These are phyloP conservation scores for Fabrea salina DNA, from an alignment of 169 alveolate genomes.

Conservation along the genomic window DNA sequence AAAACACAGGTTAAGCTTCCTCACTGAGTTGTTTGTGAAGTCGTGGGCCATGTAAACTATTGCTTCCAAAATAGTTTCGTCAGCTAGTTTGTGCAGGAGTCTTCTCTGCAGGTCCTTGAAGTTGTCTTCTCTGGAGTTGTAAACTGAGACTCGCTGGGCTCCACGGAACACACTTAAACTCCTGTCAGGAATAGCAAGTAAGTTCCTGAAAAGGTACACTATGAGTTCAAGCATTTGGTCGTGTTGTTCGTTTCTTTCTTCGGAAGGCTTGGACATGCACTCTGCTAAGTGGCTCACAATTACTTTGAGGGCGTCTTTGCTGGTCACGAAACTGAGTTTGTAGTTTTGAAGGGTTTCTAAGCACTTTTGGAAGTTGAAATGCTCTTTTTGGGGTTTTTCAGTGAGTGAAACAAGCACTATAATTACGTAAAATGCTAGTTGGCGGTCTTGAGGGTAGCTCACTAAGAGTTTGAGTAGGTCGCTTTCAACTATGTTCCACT, in stretches of 20 bases:
- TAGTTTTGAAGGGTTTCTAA: conserved; percentile 33
- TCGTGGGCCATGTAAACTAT: conserved; percentile 47
- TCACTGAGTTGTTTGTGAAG: not conserved
- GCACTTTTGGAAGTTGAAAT: not conserved
- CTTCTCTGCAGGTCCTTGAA: conserved; percentile 29
- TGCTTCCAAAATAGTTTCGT: conserved; percentile 49
- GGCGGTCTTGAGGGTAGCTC: conserved; percentile 43
- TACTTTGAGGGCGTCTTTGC: conserved; percentile 7
- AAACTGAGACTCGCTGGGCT: not conserved
- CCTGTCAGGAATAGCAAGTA: conserved; percentile 46
- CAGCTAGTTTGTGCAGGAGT: not conserved
- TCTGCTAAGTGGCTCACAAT: conserved; percentile 47
- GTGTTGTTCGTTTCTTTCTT: conserved; percentile 40
- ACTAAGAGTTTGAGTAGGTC: conserved; percentile 43
- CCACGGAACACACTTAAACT: not conserved
- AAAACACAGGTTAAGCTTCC: conserved; percentile 37
- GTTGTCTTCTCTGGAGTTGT: conserved; percentile 1
- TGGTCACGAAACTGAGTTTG: conserved; percentile 35
- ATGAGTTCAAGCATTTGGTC: conserved; percentile 54
- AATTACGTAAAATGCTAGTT: conserved; percentile 35
- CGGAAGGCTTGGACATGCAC: conserved; percentile 28
- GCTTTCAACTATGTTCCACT: conserved; percentile 48
- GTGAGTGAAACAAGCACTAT: conserved; percentile 48
- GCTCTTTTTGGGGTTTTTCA: conserved; percentile 23
- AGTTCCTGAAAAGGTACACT: conserved; percentile 38